Percentiles rank a stretch among this genome's conserved stretches.
These are phyloP conservation scores for Brassica rapa DNA, from an alignment of 345 rosid genomes.

Conservation along the genomic window DNA sequence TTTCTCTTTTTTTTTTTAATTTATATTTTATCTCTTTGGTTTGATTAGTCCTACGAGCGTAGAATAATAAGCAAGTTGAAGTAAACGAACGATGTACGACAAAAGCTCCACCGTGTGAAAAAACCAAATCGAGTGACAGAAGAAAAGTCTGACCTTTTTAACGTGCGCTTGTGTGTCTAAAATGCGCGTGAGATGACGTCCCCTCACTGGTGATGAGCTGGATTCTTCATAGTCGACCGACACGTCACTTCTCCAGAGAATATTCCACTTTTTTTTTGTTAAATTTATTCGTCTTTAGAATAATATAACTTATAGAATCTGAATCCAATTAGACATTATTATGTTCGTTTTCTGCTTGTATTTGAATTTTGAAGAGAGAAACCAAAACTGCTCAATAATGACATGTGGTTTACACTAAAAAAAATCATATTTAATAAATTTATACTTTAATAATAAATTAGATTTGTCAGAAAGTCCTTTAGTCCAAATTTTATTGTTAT, in stretches of 20 bases:
- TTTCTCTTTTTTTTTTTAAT: not conserved
- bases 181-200: conserved; percentile 8
- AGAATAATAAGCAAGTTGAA: conserved; percentile 33
- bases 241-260: conserved; percentile 27
- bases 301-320: not conserved
- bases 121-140: conserved; percentile 10
- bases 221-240: conserved; percentile 6
- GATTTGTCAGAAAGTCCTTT: not conserved
- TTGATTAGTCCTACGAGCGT: conserved; percentile 22
- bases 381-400: no score
- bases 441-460: not conserved
- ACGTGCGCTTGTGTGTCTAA: conserved; percentile 8
- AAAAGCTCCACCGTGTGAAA: conserved; percentile 21
- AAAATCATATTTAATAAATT: no score
- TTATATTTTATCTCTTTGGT: not conserved
- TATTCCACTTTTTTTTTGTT: conserved; percentile 18
- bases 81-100: conserved; percentile 27
- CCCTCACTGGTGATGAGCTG: conserved; percentile 4
- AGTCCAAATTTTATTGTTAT: not conserved
- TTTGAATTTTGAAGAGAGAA: no score
- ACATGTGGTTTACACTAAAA: no score
- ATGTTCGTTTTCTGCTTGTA: no score
- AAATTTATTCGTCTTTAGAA: not conserved
- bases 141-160: conserved; percentile 26
- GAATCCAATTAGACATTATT: not conserved